Evolutionary conservation across 2,329 filamentous ascomycete species (phyloP), one percentile per base, ranked within the genome.

Genomic region (Pseudogymnoascus sp.): DNA sequence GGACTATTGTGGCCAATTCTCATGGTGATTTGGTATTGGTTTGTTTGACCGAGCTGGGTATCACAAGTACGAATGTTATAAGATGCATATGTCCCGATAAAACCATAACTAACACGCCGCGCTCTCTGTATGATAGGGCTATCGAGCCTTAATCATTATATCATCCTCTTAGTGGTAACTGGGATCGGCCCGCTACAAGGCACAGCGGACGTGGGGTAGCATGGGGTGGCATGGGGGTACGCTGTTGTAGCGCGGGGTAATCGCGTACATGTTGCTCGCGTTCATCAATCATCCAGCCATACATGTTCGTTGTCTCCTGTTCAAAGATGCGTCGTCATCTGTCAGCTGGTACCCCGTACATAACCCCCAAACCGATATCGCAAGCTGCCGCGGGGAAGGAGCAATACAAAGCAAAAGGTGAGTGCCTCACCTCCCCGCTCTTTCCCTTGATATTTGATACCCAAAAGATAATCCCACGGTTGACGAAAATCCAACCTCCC

Each of bases 321-420:
- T 14, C 16, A 28, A 54, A 54, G 47, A 54, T 54, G 47, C 47
- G 47, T 54, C 47, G 47, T 54, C 47, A 54, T 54, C 47, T 54
- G 47, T 54, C 47, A 54, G 47, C 47, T 54, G 47, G 47, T 54
- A 54, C 47, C 16, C 47, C 47, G 28, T 54, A 54, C 47, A 35
- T 54, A 54, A 33, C 47, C 47, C 47, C 47, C 47, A 54, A 54
- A 54, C 47, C 47, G 47, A 54, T 54, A 54, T 54, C 47, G 47
- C 47, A 54, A 33, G 47, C 28, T 20, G 6, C 33, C 5, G 47
- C 28, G 28, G 28, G 47, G 47, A 54, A 35, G n/a, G 6, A 54
- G 28, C 47, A 54, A 54, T 54, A 33, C 47, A 54, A 54, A 54
- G 28, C 14, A 35, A 54, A 20, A 12, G 2, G 16, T 20, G 47